These are phyloP conservation scores for Dichotomopilus funicola DNA, from an alignment of 2,329 filamentous ascomycete species.

Conservation along the genomic window DNA sequence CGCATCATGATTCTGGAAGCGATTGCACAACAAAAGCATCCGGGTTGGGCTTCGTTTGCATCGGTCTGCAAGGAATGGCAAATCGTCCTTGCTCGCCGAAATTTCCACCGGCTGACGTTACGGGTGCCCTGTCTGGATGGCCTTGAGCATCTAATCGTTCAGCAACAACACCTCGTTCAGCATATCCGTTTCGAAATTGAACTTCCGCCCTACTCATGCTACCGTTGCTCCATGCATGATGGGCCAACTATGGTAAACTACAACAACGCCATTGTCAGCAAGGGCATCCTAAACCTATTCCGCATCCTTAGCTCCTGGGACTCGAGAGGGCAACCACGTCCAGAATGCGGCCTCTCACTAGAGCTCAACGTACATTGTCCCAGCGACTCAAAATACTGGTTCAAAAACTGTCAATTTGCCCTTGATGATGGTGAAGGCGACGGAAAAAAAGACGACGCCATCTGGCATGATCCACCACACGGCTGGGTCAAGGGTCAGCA, in stretches of 20 bases:
- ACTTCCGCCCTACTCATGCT: not conserved
- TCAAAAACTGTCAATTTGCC: not conserved
- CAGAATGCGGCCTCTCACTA: not conserved
- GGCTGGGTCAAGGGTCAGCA: not conserved
- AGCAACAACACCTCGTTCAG: not conserved
- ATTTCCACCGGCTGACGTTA: not conserved
- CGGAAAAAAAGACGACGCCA: not conserved
- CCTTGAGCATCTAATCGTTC: not conserved
- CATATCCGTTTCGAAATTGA: not conserved
- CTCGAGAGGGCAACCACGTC: not conserved
- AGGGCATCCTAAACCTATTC: not conserved
- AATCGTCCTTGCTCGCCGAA: not conserved
- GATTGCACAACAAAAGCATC: not conserved
- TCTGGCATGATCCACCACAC: not conserved
- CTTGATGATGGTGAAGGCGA: not conserved
- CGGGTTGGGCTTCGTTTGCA: constrained; percentile 1
- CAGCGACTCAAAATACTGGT: not conserved
- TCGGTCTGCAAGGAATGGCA: constrained; percentile 5
- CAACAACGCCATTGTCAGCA: not conserved
- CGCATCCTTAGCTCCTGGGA: not conserved
- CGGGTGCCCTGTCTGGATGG: not conserved
- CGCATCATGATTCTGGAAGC: not conserved
- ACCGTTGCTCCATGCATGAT: not conserved
- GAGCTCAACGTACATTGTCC: not conserved
- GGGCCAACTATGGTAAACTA: too few species aligned